These are phyloP conservation scores for Gracilaria gracilis DNA, from an alignment of 23 red algal species.

Conservation along the genomic window DNA sequence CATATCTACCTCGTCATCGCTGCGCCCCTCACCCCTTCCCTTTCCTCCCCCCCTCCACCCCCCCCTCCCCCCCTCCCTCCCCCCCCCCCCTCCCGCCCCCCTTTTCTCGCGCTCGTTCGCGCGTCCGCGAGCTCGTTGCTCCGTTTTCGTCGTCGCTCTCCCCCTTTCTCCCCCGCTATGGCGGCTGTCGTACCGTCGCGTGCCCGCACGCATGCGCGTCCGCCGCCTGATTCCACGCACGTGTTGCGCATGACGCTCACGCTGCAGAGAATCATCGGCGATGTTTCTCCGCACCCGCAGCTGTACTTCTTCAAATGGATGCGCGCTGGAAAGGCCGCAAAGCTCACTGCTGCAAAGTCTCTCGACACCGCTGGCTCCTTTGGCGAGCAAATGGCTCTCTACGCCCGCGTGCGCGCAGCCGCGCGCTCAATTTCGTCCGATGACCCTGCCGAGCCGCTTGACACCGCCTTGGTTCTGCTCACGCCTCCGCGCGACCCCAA, in stretches of 20 bases:
- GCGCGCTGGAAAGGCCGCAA: slow-evolving; percentile 48
- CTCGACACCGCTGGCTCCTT: slow-evolving; percentile 24
- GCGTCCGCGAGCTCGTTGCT: neutral
- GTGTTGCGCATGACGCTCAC: slow-evolving; percentile 41
- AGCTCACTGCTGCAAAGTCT: slow-evolving; percentile 32
- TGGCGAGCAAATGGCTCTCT: slow-evolving; percentile 44
- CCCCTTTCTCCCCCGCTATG: slow-evolving; percentile 3
- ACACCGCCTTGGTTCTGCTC: slow-evolving; percentile 37
- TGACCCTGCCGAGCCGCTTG: slow-evolving; percentile 51
- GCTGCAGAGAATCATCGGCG: slow-evolving; percentile 25
- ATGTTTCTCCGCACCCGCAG: slow-evolving; percentile 31
- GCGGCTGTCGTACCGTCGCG: slow-evolving; percentile 61
- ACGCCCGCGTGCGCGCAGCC: slow-evolving; percentile 21
- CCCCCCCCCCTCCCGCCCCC: too few relatives aligned
- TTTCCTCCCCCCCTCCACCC: neutral
- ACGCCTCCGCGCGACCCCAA: neutral
- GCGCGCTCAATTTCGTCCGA: slow-evolving; percentile 23
- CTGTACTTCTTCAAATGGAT: slow-evolving; percentile 60
- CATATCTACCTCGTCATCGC: neutral
- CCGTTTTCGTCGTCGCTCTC: neutral
- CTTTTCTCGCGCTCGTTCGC: neutral
- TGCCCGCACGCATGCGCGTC: slow-evolving; percentile 44
- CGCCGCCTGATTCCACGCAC: slow-evolving; percentile 15
- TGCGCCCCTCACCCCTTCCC: neutral
- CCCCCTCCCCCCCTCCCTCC: neutral